Conservation (phyloP, 306 rosid genomes). For the Lathyrus sativus region DNA sequence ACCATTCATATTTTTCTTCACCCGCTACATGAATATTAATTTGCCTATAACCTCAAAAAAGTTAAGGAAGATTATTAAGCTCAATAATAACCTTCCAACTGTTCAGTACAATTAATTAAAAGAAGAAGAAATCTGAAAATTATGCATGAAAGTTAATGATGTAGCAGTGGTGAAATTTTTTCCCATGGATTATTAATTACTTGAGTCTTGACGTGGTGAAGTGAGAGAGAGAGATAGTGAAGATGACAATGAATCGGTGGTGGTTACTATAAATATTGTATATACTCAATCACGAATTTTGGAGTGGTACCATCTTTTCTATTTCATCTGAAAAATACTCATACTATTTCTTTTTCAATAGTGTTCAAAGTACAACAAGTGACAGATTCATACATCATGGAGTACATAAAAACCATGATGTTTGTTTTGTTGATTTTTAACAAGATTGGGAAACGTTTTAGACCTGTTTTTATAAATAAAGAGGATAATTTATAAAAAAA, state of each 20-base stretch:
- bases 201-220: not conserved
- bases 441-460: too few species aligned
- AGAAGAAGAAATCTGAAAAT: slow-evolving; percentile 3
- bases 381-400: not conserved
- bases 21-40: not conserved
- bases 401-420: not conserved
- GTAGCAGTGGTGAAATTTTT: not conserved
- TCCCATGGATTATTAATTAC: not conserved
- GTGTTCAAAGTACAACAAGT: not conserved
- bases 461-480: too few species aligned
- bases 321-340: not conserved
- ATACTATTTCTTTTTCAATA: not conserved
- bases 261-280: not conserved
- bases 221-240: slow-evolving; percentile 7
- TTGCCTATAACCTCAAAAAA: too few species aligned
- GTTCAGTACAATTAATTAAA: not conserved
- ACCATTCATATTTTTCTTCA: not conserved
- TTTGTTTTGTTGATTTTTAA: not conserved
- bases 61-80: too few species aligned
- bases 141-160: slow-evolving; percentile 3
- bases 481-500: too few species aligned
- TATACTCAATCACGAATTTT: not conserved
- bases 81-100: not conserved
- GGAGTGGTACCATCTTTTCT: not conserved
- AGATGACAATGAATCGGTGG: not conserved